Conservation (phyloP, 495 filamentous ascomycete genomes). For the Penicillium cataractarum region DNA sequence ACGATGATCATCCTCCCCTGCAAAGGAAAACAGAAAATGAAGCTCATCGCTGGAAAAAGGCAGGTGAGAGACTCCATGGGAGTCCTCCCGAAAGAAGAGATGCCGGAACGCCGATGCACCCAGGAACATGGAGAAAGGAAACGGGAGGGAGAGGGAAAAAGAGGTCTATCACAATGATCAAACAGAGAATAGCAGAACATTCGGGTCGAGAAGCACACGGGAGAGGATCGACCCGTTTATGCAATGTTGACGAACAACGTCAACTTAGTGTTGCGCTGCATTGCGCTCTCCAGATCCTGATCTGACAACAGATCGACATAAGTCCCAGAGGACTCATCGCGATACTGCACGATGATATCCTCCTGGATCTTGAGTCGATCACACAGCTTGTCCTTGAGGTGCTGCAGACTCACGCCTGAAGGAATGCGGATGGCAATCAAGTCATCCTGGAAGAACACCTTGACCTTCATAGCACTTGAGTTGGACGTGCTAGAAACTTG, state of each 20-base stretch:
- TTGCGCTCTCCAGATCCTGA: slow-evolving; percentile 76
- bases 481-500: slow-evolving; percentile 62
- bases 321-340: slow-evolving; percentile 79
- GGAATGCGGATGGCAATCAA: slow-evolving; percentile 89
- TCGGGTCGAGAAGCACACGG: not conserved
- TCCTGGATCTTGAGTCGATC: slow-evolving; percentile 77
- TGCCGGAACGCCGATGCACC: slow-evolving; percentile 37
- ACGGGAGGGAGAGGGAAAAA: slow-evolving; percentile 5
- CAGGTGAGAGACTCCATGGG: slow-evolving; percentile 16
- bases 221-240: slow-evolving; percentile 28
- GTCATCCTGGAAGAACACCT: slow-evolving; percentile 89
- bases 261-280: slow-evolving; percentile 84
- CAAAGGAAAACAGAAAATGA: slow-evolving; percentile 8
- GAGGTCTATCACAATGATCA: slow-evolving; percentile 29
- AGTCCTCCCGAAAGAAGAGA: slow-evolving; percentile 13
- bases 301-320: slow-evolving; percentile 75
- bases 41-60: slow-evolving; percentile 29
- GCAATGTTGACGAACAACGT: slow-evolving; percentile 72
- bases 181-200: not conserved
- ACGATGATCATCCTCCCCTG: slow-evolving; percentile 23
- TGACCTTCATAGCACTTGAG: slow-evolving; percentile 76
- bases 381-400: slow-evolving; percentile 78
- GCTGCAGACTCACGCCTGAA: slow-evolving; percentile 72
- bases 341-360: slow-evolving; percentile 77
- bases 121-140: slow-evolving; percentile 26